Conservation (phyloP, 768 basidiomycete genomes). For the Podaxis pistillaris region DNA sequence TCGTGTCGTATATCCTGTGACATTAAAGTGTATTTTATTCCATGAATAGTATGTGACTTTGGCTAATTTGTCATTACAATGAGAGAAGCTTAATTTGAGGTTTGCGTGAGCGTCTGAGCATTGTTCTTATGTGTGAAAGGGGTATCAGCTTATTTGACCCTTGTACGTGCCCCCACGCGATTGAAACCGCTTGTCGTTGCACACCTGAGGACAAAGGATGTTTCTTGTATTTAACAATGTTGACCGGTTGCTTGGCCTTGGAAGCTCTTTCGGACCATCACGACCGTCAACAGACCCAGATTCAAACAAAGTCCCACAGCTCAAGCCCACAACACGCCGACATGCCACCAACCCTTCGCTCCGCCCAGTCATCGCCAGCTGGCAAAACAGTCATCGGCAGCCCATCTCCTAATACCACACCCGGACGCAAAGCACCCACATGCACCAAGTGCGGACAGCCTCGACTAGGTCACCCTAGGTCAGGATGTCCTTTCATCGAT, state of each 20-base stretch:
- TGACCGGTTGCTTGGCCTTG: background rate
- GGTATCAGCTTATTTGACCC: background rate
- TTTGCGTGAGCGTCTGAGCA: background rate
- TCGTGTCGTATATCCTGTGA: conserved; percentile 33
- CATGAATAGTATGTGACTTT: conserved; percentile 31
- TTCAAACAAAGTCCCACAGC: background rate
- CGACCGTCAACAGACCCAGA: background rate
- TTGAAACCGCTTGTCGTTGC: background rate
- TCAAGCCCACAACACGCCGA: conserved; percentile 20
- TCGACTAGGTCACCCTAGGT: conserved; percentile 58
- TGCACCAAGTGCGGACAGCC: conserved; percentile 58
- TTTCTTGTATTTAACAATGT: background rate
- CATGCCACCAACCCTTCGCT: conserved; percentile 23
- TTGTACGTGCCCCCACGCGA: background rate
- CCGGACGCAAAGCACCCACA: conserved; percentile 50
- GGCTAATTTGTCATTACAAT: conserved; percentile 17
- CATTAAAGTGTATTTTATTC: conserved; percentile 36
- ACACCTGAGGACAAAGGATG: background rate
- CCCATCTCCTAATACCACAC: conserved; percentile 22
- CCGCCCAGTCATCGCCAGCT: conserved; percentile 22
- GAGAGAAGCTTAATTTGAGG: background rate
- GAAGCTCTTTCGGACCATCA: background rate
- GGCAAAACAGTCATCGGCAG: conserved; percentile 9
- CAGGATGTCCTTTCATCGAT: conserved; percentile 52
- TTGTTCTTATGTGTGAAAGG: background rate